Evolutionary conservation across 73 alveolate genomes (phyloP).

Genomic region (Tetrahymena thermophila): DNA sequence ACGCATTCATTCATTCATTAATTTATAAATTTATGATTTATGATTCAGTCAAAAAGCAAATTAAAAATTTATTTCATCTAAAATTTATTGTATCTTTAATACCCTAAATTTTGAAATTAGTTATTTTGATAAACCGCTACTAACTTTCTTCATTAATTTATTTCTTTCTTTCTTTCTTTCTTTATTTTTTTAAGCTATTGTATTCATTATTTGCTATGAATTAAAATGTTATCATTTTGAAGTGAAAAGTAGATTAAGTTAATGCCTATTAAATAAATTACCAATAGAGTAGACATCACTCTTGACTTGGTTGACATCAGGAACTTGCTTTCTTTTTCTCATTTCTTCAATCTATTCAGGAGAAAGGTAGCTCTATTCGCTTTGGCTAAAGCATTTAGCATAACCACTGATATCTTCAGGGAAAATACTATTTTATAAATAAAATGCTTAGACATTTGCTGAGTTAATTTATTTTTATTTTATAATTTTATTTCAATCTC

Average conservation of each 20-base stretch:
- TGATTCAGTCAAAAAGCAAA: neutral
- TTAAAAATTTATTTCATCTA: neutral
- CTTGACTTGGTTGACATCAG: neutral
- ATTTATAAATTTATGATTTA: no score
- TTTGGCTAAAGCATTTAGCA: neutral
- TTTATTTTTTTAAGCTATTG: neutral
- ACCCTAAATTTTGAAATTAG: neutral
- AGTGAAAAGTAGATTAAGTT: neutral
- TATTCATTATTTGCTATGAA: neutral
- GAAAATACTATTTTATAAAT: neutral
- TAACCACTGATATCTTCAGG: neutral
- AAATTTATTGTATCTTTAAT: neutral
- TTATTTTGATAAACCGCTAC: neutral
- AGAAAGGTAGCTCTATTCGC: neutral
- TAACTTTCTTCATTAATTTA: neutral
- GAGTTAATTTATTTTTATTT: no score
- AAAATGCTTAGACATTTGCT: neutral
- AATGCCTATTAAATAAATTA: neutral
- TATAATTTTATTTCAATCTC: no score
- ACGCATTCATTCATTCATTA: no score
- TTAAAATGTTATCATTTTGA: no score
- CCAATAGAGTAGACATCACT: neutral
- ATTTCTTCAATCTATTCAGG: neutral
- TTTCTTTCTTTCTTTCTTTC: neutral
- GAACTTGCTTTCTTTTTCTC: neutral